Evolutionary conservation across 192 early-diverging fungal genomes (phyloP).

Genomic region (Paraglomus brasilianum): DNA sequence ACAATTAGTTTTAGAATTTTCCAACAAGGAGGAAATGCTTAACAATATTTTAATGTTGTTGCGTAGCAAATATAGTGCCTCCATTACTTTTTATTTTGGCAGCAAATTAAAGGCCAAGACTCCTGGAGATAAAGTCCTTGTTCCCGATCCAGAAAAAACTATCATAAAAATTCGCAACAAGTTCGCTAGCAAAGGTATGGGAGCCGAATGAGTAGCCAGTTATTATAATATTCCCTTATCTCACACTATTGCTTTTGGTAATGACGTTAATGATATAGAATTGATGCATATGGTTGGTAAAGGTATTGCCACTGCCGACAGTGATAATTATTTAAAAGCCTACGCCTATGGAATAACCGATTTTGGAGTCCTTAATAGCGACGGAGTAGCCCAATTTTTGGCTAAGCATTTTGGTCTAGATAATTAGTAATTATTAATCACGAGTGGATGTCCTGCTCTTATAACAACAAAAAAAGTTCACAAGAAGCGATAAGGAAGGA

Average conservation of each 20-base stretch:
- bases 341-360: constrained; percentile 18
- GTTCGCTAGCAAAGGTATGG: background rate
- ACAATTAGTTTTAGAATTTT: constrained; percentile 26
- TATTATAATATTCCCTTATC: background rate
- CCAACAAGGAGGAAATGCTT: background rate
- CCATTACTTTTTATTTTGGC: constrained; percentile 13
- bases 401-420: constrained; percentile 3
- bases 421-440: background rate
- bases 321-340: background rate
- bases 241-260: constrained; percentile 3
- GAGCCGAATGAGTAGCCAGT: background rate
- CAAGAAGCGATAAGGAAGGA: too few relatives aligned
- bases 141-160: constrained; percentile 9
- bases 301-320: background rate
- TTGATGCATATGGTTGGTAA: background rate
- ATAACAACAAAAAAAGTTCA: too few relatives aligned
- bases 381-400: constrained; percentile 13
- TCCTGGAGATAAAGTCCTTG: constrained; percentile 6
- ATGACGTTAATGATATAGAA: constrained; percentile 20
- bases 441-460: too few relatives aligned
- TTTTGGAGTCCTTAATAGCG: background rate
- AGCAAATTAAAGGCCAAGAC: constrained; percentile 11
- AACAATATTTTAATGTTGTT: constrained; percentile 18
- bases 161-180: constrained; percentile 16
- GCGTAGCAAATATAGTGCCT: background rate